These are phyloP conservation scores for Solanum chacoense DNA, from an alignment of 305 asterid species.

Conservation along the genomic window DNA sequence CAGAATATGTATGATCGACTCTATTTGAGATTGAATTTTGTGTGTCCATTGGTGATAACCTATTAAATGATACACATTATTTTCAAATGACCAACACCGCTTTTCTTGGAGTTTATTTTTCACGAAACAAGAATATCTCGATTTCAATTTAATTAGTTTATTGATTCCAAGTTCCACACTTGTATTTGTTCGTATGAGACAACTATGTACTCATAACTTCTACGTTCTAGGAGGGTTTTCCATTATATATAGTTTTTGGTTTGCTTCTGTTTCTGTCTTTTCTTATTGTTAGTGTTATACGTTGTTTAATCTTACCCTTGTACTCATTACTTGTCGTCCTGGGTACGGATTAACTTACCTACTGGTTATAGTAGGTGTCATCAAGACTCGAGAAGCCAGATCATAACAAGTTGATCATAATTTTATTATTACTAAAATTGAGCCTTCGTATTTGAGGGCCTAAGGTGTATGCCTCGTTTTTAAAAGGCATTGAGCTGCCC, in stretches of 20 bases:
- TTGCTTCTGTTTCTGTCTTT: background rate
- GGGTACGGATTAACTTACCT: background rate
- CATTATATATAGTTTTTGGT: background rate
- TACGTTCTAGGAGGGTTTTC: background rate
- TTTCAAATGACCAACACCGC: background rate
- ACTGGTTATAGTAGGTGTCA: background rate
- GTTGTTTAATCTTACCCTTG: background rate
- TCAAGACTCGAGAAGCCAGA: too few relatives aligned
- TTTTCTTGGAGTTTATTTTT: background rate
- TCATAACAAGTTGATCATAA: background rate
- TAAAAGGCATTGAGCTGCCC: background rate
- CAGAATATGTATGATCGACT: background rate
- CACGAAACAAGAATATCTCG: background rate
- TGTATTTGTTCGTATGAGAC: too few relatives aligned
- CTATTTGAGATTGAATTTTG: background rate
- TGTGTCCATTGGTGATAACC: background rate
- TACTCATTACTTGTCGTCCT: background rate
- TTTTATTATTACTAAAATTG: too few relatives aligned
- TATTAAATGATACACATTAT: background rate
- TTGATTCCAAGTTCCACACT: background rate
- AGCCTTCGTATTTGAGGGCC: background rate
- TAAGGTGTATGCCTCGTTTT: background rate
- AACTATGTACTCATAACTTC: background rate
- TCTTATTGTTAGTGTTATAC: background rate
- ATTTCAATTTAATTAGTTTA: background rate